Conservation (phyloP, 139 green algal genomes). For the Monoraphidium neglectum region DNA sequence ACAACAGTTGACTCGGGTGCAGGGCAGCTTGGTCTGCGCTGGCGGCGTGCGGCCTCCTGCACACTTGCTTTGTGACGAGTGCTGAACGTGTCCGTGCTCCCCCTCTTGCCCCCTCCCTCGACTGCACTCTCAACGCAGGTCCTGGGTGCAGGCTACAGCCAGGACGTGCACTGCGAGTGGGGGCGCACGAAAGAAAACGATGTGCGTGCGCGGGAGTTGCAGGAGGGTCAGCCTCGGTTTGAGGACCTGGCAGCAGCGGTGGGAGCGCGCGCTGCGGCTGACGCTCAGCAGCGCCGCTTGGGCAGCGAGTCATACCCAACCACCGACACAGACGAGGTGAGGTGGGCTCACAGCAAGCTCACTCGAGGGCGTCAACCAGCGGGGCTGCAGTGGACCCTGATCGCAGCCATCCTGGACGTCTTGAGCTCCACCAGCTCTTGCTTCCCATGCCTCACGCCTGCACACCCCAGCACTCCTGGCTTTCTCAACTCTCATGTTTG, state of each 20-base stretch:
- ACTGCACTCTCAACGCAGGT: conserved; percentile 19
- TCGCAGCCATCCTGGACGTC: background rate
- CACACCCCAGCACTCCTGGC: too few relatives aligned
- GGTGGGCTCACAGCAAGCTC: background rate
- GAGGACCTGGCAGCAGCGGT: conserved; percentile 6
- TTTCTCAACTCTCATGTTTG: too few relatives aligned
- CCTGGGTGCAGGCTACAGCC: conserved; percentile 37
- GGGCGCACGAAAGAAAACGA: conserved; percentile 26
- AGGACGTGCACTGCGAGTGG: conserved; percentile 47
- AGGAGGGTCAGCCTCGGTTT: conserved; percentile 14
- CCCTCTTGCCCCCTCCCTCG: background rate
- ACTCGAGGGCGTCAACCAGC: background rate
- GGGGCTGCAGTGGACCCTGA: background rate
- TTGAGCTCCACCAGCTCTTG: too few relatives aligned
- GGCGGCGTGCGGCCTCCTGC: background rate
- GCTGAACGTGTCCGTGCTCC: background rate
- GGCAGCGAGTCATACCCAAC: background rate
- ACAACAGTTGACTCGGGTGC: too few relatives aligned
- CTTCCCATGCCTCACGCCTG: too few relatives aligned
- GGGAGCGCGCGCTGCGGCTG: conserved; percentile 4
- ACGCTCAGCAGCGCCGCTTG: conserved; percentile 14
- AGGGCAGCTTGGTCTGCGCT: background rate
- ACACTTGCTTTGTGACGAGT: background rate
- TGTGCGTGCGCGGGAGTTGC: conserved; percentile 20
- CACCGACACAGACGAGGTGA: background rate